Percentiles rank a stretch among this genome's conserved stretches.
phyloP scores from a whole-genome alignment of 2,329 filamentous ascomycete genomes.

The Aureobasidium mangrovei region DNA sequence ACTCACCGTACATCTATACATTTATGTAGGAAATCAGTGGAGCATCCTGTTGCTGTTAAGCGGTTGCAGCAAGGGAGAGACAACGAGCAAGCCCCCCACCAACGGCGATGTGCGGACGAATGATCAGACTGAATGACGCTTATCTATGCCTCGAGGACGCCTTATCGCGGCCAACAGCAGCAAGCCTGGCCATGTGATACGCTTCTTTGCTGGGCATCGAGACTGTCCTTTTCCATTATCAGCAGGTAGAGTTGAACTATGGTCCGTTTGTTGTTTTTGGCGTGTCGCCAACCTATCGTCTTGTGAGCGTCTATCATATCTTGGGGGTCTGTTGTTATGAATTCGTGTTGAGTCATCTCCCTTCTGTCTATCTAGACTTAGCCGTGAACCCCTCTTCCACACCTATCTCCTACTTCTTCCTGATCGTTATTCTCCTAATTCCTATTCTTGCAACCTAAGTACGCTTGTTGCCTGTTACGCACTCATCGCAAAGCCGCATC shows the following conservation, averaged over 20 bases:
- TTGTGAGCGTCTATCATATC: conserved; percentile 13
- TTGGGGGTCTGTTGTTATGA: background rate
- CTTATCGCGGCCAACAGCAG: conserved; percentile 12
- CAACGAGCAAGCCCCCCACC: background rate
- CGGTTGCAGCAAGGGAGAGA: background rate
- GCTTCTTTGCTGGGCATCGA: conserved; percentile 3
- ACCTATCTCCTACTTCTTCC: background rate
- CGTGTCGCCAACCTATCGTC: conserved; percentile 4
- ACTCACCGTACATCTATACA: background rate
- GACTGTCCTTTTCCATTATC: conserved; percentile 4
- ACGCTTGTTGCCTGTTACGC: no score
- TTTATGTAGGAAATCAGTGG: background rate
- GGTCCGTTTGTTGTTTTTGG: background rate
- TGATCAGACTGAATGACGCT: conserved; percentile 5
- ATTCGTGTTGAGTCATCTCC: conserved; percentile 1
- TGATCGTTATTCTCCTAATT: background rate
- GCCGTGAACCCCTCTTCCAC: background rate
- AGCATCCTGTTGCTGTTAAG: background rate
- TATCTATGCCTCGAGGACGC: conserved; percentile 7
- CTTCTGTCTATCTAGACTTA: background rate
- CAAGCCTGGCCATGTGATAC: conserved; percentile 4
- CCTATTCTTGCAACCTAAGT: background rate
- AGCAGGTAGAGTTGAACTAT: conserved; percentile 7
- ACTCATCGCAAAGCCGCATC: background rate
- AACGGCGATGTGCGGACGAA: background rate